Evolutionary conservation across 371 early-diverging fungal genomes (phyloP).

Genomic region (Apophysomyces ossiformis): DNA sequence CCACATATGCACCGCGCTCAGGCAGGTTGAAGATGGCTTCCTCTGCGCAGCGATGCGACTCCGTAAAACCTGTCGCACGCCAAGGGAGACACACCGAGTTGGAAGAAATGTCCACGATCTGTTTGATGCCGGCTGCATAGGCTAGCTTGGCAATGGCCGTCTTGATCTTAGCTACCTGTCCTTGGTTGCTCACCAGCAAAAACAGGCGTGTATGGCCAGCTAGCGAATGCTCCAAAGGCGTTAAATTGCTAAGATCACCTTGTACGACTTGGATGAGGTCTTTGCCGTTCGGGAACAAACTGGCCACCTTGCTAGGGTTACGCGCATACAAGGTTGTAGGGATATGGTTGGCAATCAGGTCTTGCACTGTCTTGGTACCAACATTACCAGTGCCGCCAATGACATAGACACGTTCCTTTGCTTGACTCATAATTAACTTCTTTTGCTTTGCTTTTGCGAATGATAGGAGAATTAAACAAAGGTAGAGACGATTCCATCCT

Average conservation of each 20-base stretch:
- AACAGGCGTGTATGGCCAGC: conserved; percentile 37
- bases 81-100: conserved; percentile 19
- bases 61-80: conserved; percentile 5
- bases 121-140: conserved; percentile 40
- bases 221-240: conserved; percentile 23
- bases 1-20: conserved; percentile 20
- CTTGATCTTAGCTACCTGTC: conserved; percentile 12
- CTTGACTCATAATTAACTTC: too few species aligned
- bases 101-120: conserved; percentile 40
- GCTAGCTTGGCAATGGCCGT: conserved; percentile 17
- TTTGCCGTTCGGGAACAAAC: background rate
- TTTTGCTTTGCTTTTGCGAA: too few species aligned
- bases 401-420: conserved; percentile 18
- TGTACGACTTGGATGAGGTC: conserved; percentile 14
- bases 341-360: conserved; percentile 16
- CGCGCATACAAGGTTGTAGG: conserved; percentile 21
- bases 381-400: conserved; percentile 29
- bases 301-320: conserved; percentile 16
- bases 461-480: too few species aligned
- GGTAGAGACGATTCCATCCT: too few species aligned
- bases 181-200: conserved; percentile 19
- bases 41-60: conserved; percentile 15
- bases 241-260: conserved; percentile 31
- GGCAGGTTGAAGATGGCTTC: conserved; percentile 20
- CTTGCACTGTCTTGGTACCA: conserved; percentile 14